Conservation (phyloP, 2,329 filamentous ascomycete species). For the Aspergillus carbonarius region DNA sequence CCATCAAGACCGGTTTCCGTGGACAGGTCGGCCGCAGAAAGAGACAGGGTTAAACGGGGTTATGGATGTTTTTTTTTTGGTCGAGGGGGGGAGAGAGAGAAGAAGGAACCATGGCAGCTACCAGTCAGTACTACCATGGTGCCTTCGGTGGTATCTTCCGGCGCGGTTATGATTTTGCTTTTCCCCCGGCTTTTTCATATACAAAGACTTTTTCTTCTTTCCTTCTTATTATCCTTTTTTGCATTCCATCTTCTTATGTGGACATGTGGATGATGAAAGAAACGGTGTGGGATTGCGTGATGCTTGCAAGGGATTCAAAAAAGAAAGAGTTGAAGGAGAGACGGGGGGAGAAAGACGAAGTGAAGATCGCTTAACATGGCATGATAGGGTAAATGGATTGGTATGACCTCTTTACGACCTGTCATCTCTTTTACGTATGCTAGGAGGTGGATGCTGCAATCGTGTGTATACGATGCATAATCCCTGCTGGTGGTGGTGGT, state of each 20-base stretch:
- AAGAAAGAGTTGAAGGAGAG: slow-evolving; percentile 7
- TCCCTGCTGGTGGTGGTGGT: too few relatives aligned
- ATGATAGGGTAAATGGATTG: slow-evolving; percentile 30
- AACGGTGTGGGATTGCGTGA: not conserved
- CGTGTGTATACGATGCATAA: not conserved
- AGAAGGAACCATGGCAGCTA: not conserved
- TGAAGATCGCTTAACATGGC: slow-evolving; percentile 24
- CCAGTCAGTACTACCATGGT: not conserved
- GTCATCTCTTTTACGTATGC: not conserved
- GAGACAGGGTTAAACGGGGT: slow-evolving; percentile 71
- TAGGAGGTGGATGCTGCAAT: not conserved
- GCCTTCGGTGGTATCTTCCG: not conserved
- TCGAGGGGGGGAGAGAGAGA: not conserved
- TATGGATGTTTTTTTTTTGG: not conserved
- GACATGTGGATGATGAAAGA: slow-evolving; percentile 16
- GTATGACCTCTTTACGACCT: slow-evolving; percentile 19
- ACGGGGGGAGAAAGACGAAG: slow-evolving; percentile 14
- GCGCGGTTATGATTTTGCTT: slow-evolving; percentile 9
- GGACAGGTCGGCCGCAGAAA: slow-evolving; percentile 98
- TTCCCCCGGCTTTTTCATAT: slow-evolving; percentile 11
- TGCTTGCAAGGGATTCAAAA: not conserved
- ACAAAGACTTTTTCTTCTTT: slow-evolving; percentile 17
- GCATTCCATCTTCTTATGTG: slow-evolving; percentile 2
- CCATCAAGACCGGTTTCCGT: slow-evolving; percentile 99
- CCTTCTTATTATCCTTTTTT: slow-evolving; percentile 1